These are phyloP conservation scores for Phycomyces blakesleeanus DNA, from an alignment of 192 early-diverging fungal species.

Conservation along the genomic window DNA sequence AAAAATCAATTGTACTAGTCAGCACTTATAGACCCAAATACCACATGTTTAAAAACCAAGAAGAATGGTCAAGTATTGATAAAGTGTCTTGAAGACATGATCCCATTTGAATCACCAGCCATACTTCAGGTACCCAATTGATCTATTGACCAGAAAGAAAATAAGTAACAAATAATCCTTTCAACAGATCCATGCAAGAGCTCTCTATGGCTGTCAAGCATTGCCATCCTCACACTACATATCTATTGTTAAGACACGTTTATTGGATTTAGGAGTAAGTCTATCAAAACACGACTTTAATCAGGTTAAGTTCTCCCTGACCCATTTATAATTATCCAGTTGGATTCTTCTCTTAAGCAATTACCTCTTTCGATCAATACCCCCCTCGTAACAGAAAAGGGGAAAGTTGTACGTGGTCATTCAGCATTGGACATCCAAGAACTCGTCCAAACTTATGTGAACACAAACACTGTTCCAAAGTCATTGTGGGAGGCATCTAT, in stretches of 20 bases:
- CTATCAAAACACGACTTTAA: neutral
- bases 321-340: neutral
- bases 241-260: neutral
- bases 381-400: neutral
- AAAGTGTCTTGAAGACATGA: neutral
- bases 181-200: neutral
- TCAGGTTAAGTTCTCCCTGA: neutral
- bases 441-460: neutral
- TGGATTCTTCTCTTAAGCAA: constrained; percentile 3
- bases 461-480: neutral
- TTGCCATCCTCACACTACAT: neutral
- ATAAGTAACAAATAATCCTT: no score
- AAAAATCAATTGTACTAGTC: neutral
- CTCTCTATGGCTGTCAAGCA: neutral
- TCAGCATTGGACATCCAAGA: neutral
- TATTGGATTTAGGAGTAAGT: constrained; percentile 3
- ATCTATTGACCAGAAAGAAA: neutral
- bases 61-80: neutral
- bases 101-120: neutral
- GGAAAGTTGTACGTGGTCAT: neutral
- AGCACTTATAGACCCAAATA: neutral
- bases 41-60: neutral
- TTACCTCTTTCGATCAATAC: neutral
- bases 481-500: constrained; percentile 8
- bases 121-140: neutral